These are phyloP conservation scores for Trichoderma hamatum DNA, from an alignment of 2,329 filamentous ascomycete genomes.

Conservation along the genomic window DNA sequence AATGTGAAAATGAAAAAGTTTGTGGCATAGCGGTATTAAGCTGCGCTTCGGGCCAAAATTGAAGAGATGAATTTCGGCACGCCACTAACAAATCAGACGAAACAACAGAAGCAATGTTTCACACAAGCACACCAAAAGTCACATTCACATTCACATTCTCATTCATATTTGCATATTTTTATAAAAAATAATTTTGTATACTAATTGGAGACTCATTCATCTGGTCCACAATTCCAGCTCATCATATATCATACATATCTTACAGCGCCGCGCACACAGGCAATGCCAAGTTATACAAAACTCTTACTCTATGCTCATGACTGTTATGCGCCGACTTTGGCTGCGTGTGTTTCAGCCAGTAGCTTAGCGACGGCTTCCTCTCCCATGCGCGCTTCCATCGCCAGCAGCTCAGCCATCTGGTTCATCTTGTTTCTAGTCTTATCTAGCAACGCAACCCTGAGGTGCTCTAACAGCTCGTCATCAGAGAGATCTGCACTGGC, in stretches of 20 bases:
- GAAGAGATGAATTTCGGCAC: not conserved
- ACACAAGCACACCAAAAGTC: not conserved
- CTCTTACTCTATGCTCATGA: not conserved
- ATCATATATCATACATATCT: constrained; percentile 22
- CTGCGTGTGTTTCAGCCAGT: constrained; percentile 30
- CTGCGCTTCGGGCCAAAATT: not conserved
- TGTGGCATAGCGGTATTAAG: not conserved
- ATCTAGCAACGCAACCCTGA: constrained; percentile 27
- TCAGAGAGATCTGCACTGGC: constrained; percentile 35
- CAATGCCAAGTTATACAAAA: not conserved
- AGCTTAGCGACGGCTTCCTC: constrained; percentile 32
- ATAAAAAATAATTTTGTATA: not conserved
- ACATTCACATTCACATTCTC: no score
- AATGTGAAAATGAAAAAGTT: not conserved
- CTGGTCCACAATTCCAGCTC: not conserved
- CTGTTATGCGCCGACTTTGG: constrained; percentile 9
- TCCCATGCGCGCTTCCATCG: constrained; percentile 37
- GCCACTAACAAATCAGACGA: not conserved
- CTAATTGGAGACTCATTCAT: not conserved
- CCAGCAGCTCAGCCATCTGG: constrained; percentile 35
- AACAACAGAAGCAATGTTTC: not conserved
- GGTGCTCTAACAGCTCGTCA: constrained; percentile 30
- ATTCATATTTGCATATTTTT: not conserved
- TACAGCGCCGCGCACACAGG: not conserved
- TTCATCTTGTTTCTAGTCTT: constrained; percentile 37